Percentiles rank a stretch among this genome's conserved stretches.
phyloP scores from a whole-genome alignment of 129 eudicot species.

The Erigeron canadensis region DNA sequence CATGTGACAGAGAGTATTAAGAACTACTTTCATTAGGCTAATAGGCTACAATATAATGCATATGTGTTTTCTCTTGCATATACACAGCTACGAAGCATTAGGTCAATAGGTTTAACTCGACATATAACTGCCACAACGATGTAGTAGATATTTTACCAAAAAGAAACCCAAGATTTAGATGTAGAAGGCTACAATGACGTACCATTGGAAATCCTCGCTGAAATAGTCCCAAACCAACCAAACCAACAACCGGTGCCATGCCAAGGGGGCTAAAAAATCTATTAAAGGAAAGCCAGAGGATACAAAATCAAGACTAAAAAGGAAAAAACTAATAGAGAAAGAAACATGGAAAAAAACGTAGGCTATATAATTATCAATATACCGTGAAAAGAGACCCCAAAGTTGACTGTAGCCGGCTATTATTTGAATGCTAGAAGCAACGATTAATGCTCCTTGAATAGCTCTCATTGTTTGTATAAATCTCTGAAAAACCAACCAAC shows the following conservation, averaged over 20 bases:
- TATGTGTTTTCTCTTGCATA: neutral
- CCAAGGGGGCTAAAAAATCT: conserved; percentile 99
- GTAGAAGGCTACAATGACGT: conserved; percentile 23
- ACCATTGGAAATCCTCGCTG: conserved; percentile 92
- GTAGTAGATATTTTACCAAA: neutral
- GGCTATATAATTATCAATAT: conserved; percentile 7
- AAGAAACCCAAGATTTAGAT: conserved; percentile 4
- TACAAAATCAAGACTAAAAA: conserved; percentile 1
- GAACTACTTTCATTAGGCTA: neutral
- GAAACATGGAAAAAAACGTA: neutral
- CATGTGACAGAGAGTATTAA: conserved; percentile 6
- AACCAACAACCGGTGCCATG: conserved; percentile 98
- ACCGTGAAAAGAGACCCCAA: conserved; percentile 99
- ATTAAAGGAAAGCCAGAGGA: conserved; percentile 19
- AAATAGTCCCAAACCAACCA: conserved; percentile 92
- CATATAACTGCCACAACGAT: neutral
- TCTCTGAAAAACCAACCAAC: conserved; percentile 54
- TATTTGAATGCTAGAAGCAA: conserved; percentile 86
- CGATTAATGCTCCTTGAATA: conserved; percentile 95
- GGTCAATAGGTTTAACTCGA: neutral
- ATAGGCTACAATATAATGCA: neutral
- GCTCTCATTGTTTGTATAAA: conserved; percentile 98
- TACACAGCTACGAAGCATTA: conserved; percentile 9
- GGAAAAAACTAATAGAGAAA: neutral
- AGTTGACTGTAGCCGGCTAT: conserved; percentile 94